Base-by-base conservation (phyloP, 352 stramenopile genomes). In the Phytophthora podocarpi region DNA sequence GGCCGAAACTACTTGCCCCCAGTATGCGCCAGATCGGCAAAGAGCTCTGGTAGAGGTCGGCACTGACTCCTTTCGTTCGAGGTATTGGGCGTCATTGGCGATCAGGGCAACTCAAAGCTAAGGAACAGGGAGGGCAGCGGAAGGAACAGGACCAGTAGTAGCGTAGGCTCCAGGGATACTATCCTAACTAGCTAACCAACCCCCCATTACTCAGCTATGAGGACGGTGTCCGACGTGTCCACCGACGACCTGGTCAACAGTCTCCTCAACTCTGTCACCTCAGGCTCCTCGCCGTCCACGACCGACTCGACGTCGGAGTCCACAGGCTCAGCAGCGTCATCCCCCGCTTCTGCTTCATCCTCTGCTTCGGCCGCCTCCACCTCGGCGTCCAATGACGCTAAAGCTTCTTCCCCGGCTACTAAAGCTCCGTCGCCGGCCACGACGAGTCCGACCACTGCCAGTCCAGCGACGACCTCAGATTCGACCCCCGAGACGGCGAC, bases 201-300 rank as follows among this genome's bases (percentile, higher is more conserved):
- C n/a, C n/a, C n/a, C n/a, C n/a, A n/a, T 10, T 49, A 39, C 23
- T 36, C 26, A 58, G 36, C 46, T 12, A 70, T 71, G 60, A 60
- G 64, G 43, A 59, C 45, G 37, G 59, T 56, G 46, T 55, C 59
- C 41, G 57, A 61, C 16, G 60, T 81, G 41, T 72, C 72, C 13
- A 75, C 72, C 24, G 72, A 74, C 43, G 72, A 81, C 24, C 41
- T 81, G 34, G 69, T 81, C 26, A 68, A 76, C 32, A 81, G 59
- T 53, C 61, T 81, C 18, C 65, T 81, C 10, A 63, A 72, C 39
- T 78, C 68, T 16, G 70, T 78, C 58, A 65, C 55, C 28, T 54
- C 66, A 5, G 41, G 31, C 8, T 40, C 55, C n/a, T 64, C 61
- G 5, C 30, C 55, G 13, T 39, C 46, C 7, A 37, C 63, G 0